Conservation (phyloP, 116 monocot species). For the Trichopus zeylanicus region DNA sequence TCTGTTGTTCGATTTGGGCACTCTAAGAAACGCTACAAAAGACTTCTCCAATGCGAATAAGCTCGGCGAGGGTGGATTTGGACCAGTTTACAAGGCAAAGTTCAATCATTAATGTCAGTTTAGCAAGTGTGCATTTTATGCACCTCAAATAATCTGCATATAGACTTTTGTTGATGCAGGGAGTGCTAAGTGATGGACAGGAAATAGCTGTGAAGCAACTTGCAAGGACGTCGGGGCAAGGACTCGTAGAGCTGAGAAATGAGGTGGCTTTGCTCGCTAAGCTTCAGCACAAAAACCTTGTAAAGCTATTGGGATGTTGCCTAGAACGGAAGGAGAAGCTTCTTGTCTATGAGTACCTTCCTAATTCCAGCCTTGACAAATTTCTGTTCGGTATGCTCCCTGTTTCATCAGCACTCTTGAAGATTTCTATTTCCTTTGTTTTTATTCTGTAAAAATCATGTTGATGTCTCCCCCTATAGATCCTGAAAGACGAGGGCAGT, state of each 20-base stretch:
- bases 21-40: conserved; percentile 15
- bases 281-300: conserved; percentile 3
- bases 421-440: no score
- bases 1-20: conserved; percentile 5
- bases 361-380: neutral
- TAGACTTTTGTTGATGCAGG: neutral
- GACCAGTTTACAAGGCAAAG: neutral
- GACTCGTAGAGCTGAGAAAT: neutral
- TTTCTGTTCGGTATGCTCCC: no score
- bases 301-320: neutral
- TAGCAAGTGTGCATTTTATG: neutral
- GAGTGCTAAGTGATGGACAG: neutral
- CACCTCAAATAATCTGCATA: neutral
- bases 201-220: conserved; percentile 3
- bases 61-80: conserved; percentile 27
- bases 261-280: neutral
- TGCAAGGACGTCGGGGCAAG: neutral
- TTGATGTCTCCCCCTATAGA: neutral
- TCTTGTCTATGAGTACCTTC: neutral
- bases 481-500: neutral
- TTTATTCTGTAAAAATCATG: no score
- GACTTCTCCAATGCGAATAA: conserved; percentile 22
- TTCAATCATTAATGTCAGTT: neutral
- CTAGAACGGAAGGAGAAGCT: neutral
- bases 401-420: no score